Evolutionary conservation across 768 basidiomycete species (phyloP).

Genomic region (Trametes sanguinea): DNA sequence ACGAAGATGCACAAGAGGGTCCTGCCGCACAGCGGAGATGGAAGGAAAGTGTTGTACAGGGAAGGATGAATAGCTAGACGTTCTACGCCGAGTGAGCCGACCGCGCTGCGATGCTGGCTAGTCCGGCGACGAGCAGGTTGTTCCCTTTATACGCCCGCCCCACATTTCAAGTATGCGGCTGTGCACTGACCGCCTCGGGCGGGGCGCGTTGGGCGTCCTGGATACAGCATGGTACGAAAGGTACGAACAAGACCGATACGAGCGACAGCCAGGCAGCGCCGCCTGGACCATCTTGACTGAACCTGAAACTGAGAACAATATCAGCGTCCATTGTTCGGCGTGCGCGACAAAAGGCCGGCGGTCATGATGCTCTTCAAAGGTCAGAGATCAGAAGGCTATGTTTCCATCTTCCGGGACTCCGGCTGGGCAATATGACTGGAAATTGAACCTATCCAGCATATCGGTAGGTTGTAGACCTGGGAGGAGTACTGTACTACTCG

Average conservation of each 20-base stretch:
- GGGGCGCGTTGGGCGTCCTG: no score
- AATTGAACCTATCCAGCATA: no score
- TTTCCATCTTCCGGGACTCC: neutral
- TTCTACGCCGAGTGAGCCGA: conserved; percentile 23
- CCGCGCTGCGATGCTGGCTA: conserved; percentile 21
- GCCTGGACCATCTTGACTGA: neutral
- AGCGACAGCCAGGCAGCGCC: neutral
- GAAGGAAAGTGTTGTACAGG: neutral
- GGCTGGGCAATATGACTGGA: neutral
- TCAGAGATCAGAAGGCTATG: neutral
- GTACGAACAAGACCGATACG: conserved; percentile 12
- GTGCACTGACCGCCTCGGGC: neutral
- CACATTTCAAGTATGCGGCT: neutral
- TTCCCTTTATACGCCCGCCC: neutral
- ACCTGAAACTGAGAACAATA: conserved; percentile 6
- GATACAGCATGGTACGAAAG: neutral
- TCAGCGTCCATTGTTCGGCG: neutral
- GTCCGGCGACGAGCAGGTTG: no score
- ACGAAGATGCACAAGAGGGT: neutral
- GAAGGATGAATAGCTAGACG: conserved; percentile 11
- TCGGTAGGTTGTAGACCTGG: no score
- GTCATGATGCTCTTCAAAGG: neutral
- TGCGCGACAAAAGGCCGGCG: neutral
- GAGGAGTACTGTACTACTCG: no score
- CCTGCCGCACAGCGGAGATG: conserved; percentile 18